Conservation (phyloP, 306 rosid genomes). For the cucumber (Cucumis sativus) region Cucumber_9930_V3 NC_026660.2:11328501-11329000, state of each 20-base stretch:
- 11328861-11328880: too few species aligned
- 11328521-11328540: too few species aligned
- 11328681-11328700: conserved; percentile 11
- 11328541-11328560: too few species aligned
- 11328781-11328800: background rate
- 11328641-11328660: background rate
- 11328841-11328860: too few species aligned
- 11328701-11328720: background rate
- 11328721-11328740: background rate
- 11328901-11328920: too few species aligned
- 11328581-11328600: background rate
- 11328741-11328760: background rate
- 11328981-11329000: too few species aligned
- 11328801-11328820: background rate
- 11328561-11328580: too few species aligned
- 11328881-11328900: too few species aligned
- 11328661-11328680: background rate
- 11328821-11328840: background rate
- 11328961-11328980: too few species aligned
- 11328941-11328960: too few species aligned
- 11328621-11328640: conserved; percentile 13
- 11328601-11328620: conserved; percentile 1
- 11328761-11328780: background rate
- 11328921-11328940: too few species aligned
- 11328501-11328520: too few species aligned